Percentiles rank a stretch among this genome's conserved stretches.
Evolutionary conservation across 352 stramenopile species (phyloP).

Genomic region (Phytophthora cactorum): DNA sequence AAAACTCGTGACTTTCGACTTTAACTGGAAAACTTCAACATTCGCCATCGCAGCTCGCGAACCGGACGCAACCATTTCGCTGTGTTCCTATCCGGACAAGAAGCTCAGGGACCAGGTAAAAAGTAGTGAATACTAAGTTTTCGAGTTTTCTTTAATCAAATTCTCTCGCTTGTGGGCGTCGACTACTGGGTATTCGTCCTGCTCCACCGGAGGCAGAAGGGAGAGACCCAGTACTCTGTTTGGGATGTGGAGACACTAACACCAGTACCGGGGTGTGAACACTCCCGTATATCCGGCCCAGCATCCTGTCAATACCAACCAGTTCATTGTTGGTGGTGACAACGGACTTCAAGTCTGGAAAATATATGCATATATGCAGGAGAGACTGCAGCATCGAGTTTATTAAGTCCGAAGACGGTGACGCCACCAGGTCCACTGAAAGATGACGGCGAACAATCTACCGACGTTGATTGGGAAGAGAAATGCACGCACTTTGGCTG

Average conservation of each 20-base stretch:
- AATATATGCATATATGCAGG: slow-evolving; percentile 62
- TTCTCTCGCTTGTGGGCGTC: slow-evolving; percentile 74
- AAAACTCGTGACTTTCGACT: slow-evolving; percentile 68
- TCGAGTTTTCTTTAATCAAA: slow-evolving; percentile 71
- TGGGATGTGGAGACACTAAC: slow-evolving; percentile 68
- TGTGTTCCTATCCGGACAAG: slow-evolving; percentile 84
- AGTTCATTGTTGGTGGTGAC: slow-evolving; percentile 69
- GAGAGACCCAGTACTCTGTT: slow-evolving; percentile 38
- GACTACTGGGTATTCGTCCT: slow-evolving; percentile 57
- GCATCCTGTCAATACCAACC: slow-evolving; percentile 57
- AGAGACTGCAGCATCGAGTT: slow-evolving; percentile 29
- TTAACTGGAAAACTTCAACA: slow-evolving; percentile 59
- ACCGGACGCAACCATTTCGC: slow-evolving; percentile 52
- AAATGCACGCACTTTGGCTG: slow-evolving; percentile 54
- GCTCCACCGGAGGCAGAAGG: slow-evolving; percentile 12
- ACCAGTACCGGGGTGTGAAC: slow-evolving; percentile 54
- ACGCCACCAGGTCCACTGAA: slow-evolving; percentile 3
- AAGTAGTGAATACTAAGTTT: slow-evolving; percentile 24
- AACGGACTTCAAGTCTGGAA: slow-evolving; percentile 77
- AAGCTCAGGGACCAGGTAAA: slow-evolving; percentile 65
- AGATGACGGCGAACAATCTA: slow-evolving; percentile 15
- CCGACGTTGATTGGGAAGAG: slow-evolving; percentile 50
- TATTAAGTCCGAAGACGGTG: slow-evolving; percentile 40
- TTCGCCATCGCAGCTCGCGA: slow-evolving; percentile 65
- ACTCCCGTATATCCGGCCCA: slow-evolving; percentile 9